These are phyloP conservation scores for Amaranthus tricolor DNA, from an alignment of 179 eudicot genomes.

Conservation along the genomic window DNA sequence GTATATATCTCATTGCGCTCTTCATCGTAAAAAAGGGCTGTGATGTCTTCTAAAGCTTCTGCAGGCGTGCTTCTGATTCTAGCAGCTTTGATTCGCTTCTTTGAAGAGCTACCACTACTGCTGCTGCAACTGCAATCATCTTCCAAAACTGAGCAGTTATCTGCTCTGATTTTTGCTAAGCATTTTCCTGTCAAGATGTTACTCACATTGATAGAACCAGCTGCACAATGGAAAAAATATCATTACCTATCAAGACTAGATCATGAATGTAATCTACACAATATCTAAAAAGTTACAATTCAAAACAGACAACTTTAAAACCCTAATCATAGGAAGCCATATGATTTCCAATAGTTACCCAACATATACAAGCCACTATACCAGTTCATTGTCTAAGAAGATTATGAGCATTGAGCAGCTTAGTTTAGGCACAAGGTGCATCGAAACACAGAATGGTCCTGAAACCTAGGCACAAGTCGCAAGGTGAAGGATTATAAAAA, in stretches of 20 bases:
- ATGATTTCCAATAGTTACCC: not conserved
- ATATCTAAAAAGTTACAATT: too few species aligned
- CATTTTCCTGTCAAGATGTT: constrained; percentile 91
- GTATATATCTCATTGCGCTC: constrained; percentile 94
- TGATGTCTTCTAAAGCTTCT: constrained; percentile 86
- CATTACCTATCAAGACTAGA: constrained; percentile 10
- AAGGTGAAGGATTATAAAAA: too few species aligned
- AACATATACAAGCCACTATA: not conserved
- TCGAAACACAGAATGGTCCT: too few species aligned
- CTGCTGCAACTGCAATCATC: constrained; percentile 46
- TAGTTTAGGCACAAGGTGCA: too few species aligned
- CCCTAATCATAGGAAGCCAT: not conserved
- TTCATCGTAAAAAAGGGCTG: constrained; percentile 92
- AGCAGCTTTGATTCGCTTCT: constrained; percentile 45
- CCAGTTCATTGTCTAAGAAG: not conserved
- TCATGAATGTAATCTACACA: not conserved
- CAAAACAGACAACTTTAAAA: not conserved
- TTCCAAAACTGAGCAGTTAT: constrained; percentile 33
- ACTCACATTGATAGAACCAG: constrained; percentile 86
- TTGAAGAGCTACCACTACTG: constrained; percentile 45
- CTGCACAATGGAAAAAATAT: constrained; percentile 37
- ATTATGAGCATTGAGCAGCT: not conserved
- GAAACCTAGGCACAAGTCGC: too few species aligned
- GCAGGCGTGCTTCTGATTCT: constrained; percentile 58
- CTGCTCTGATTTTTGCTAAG: constrained; percentile 77